Conservation (phyloP, 2,329 filamentous ascomycete species). For the Ambrosiella cleistominuta region DNA sequence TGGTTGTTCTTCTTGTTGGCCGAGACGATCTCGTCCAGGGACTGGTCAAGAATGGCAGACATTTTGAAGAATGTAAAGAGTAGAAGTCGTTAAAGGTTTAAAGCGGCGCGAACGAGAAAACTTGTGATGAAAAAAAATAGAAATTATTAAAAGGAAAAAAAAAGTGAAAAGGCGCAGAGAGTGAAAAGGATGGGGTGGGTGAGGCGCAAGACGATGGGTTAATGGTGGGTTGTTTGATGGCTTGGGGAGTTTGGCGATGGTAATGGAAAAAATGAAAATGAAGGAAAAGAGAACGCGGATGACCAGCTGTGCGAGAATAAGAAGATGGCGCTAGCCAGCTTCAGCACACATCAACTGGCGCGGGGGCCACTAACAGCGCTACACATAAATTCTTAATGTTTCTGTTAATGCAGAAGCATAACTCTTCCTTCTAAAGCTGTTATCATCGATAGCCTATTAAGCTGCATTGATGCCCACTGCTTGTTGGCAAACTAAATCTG, state of each 20-base stretch:
- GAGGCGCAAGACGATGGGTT: constrained; percentile 15
- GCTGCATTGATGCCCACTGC: not conserved
- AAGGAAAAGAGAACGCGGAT: constrained; percentile 5
- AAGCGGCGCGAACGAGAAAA: not conserved
- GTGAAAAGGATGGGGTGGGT: not conserved
- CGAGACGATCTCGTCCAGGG: constrained; percentile 92
- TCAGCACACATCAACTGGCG: too few relatives aligned
- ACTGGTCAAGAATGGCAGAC: constrained; percentile 92
- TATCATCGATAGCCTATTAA: not conserved
- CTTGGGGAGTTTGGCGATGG: constrained; percentile 7
- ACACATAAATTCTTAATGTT: not conserved
- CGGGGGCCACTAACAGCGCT: not conserved
- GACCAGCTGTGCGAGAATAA: not conserved
- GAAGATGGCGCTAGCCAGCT: not conserved
- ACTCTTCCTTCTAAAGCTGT: not conserved
- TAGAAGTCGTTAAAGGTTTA: constrained; percentile 1
- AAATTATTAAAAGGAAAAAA: not conserved
- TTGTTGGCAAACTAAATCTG: not conserved
- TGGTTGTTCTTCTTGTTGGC: constrained; percentile 44
- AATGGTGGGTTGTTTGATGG: constrained; percentile 9
- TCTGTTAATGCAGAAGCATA: not conserved
- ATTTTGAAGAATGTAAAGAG: constrained; percentile 33
- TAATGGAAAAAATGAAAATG: constrained; percentile 9
- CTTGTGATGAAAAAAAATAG: constrained; percentile 1
- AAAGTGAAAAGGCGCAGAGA: constrained; percentile 1